Percentiles rank a stretch among this genome's conserved stretches.
Evolutionary conservation across 2,329 filamentous ascomycete genomes (phyloP).

Genomic region (Nothophaeocryptopus gaeumannii): DNA sequence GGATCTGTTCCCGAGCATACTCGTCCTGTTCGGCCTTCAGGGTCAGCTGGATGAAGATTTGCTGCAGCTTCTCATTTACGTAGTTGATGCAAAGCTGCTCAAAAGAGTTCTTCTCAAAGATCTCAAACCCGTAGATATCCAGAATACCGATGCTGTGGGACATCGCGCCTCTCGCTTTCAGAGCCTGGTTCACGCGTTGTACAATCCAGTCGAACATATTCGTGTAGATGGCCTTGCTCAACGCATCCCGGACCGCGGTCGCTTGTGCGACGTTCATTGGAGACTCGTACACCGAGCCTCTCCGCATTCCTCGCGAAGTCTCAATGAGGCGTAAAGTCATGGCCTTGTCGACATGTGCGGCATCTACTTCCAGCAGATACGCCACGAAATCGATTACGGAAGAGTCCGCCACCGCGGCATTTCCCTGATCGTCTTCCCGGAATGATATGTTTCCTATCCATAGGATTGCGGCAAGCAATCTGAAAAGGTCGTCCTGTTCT

Average conservation of each 20-base stretch:
- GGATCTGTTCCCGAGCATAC: conserved; percentile 91
- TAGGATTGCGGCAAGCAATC: conserved; percentile 84
- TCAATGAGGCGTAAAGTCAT: conserved; percentile 86
- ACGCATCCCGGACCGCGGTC: conserved; percentile 78
- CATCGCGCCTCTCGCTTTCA: conserved; percentile 73
- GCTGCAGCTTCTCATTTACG: conserved; percentile 97
- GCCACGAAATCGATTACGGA: conserved; percentile 93
- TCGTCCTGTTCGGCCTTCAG: conserved; percentile 97
- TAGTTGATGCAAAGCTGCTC: conserved; percentile 99
- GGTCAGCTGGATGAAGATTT: conserved; percentile 98
- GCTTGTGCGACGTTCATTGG: conserved; percentile 88
- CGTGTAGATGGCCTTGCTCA: conserved; percentile 94
- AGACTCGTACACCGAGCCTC: conserved; percentile 67
- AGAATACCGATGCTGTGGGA: conserved; percentile 90
- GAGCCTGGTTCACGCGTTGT: conserved; percentile 83
- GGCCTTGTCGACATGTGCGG: conserved; percentile 75
- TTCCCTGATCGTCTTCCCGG: conserved; percentile 80
- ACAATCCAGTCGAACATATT: conserved; percentile 99
- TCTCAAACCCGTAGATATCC: conserved; percentile 99
- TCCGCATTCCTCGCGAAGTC: conserved; percentile 62
- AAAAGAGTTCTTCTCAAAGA: conserved; percentile 98
- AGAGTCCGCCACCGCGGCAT: conserved; percentile 80
- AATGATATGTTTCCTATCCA: conserved; percentile 97
- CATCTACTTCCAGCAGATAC: conserved; percentile 85
- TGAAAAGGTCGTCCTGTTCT: conserved; percentile 95